Conservation (phyloP, 2,329 filamentous ascomycete species). For the Colletotrichum sp. region DNA sequence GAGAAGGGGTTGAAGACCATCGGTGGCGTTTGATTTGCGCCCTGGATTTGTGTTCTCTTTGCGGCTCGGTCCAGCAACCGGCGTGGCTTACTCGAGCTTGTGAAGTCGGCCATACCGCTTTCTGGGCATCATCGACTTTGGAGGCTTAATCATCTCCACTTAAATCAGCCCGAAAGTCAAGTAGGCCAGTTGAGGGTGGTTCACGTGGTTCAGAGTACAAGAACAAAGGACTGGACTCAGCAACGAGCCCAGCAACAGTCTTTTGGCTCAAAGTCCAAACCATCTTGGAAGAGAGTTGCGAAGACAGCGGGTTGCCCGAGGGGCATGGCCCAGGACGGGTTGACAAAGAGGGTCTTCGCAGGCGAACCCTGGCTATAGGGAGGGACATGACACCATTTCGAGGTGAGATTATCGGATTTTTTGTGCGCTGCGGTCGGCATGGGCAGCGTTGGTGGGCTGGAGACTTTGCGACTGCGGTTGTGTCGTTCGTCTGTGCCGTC, state of each 20-base stretch:
- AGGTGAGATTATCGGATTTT: slow-evolving; percentile 1
- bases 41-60: neutral
- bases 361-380: neutral
- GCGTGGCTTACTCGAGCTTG: neutral
- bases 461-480: neutral
- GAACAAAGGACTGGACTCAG: neutral
- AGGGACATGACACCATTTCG: slow-evolving; percentile 11
- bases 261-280: neutral
- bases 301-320: neutral
- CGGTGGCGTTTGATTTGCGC: neutral
- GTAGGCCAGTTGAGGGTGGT: neutral
- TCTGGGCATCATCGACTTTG: neutral
- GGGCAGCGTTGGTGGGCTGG: neutral
- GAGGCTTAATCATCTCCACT: neutral
- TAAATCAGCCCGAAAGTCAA: neutral
- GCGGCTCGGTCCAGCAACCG: neutral
- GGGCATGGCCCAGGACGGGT: neutral
- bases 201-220: neutral
- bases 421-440: neutral
- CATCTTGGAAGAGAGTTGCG: neutral
- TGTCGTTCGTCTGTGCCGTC: neutral
- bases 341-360: slow-evolving; percentile 7
- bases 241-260: neutral
- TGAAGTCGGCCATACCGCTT: neutral
- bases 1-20: neutral